These are phyloP conservation scores for Lunularia cruciata DNA, from an alignment of 225 moss, liverwort and hornwort genomes.

Conservation along the genomic window DNA sequence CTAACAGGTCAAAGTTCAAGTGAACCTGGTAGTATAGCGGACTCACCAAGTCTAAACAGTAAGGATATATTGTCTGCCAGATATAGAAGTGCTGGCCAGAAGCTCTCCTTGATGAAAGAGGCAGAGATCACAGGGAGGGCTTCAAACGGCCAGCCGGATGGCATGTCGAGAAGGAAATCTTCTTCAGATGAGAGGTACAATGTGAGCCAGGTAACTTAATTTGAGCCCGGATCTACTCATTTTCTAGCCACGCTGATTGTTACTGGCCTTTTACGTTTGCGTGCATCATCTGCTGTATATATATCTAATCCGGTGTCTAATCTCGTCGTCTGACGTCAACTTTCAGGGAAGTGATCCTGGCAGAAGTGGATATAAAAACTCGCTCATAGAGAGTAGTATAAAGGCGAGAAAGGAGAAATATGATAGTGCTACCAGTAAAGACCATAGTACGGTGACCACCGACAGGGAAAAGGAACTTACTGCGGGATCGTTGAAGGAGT, in stretches of 20 bases:
- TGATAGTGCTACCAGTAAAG: conserved; percentile 18
- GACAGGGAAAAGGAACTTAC: conserved; percentile 28
- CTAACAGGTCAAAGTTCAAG: conserved; percentile 9
- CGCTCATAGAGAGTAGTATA: background rate
- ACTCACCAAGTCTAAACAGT: background rate
- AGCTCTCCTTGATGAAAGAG: background rate
- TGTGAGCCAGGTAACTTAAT: conserved; percentile 10
- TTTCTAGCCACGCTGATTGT: background rate
- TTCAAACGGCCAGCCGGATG: background rate
- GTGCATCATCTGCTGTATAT: background rate
- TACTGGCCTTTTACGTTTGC: background rate
- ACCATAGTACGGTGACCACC: conserved; percentile 3
- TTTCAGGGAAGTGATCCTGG: conserved; percentile 13
- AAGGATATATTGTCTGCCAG: background rate
- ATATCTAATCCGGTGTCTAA: background rate
- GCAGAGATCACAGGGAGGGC: background rate
- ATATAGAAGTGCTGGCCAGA: background rate
- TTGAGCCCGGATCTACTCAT: background rate
- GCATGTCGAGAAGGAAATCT: background rate
- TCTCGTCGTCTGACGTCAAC: background rate
- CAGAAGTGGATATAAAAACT: background rate
- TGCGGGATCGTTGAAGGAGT: conserved; percentile 19
- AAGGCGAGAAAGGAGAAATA: background rate
- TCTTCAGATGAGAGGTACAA: conserved; percentile 12
- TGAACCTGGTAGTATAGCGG: conserved; percentile 13